Base-by-base conservation (phyloP, 2,329 filamentous ascomycete species). In the Fusarium bactridioides region DNA sequence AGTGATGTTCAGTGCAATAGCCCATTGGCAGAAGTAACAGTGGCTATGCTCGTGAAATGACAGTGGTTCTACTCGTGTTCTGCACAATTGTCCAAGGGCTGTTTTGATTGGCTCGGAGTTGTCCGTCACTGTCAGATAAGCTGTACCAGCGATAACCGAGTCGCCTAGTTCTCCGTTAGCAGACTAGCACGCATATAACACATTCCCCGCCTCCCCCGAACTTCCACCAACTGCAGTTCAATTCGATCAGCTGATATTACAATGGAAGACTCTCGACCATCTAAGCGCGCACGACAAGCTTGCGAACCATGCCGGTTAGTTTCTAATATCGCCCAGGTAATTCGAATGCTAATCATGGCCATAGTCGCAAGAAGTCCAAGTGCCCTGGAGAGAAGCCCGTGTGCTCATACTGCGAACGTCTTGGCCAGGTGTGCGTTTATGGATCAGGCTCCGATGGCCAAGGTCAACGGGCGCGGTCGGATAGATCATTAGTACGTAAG, bases 301-400 rank as follows among this genome's bases (percentile, higher is more conserved):
- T 58, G 55, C 23, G 55, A 58, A 16, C 41, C 55, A 11, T 58
- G 55, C n/a, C 41, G 41, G 55, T 58, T 1, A 5, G 55, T 58
- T 5, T 10, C 21, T 19, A 5, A 19, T 7, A 1, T 4, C 15
- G 0, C 3, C 3, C 2, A 16, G 1, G 3, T 5, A 8, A 1
- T 2, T 1, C 6, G 2, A 19, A 9, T 10, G 8, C 35, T 10
- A 6, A 37, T 2, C 23, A 23, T 25, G 5, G 33, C 8, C 10
- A 10, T 1, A 58, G 55, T 5, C 41, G 55, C 5, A 58, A 58
- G 5, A 58, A 58, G 10, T 58, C 55, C 0, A 50, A 58, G 15
- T 58, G 55, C 10, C 41, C 55, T 13, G 55, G 55, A 1, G 55
- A 58, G 19, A 58, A 37, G 55, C 55, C 55, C 9, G 7, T 18